Evolutionary conservation across 2,329 filamentous ascomycete species (phyloP), one percentile per base, ranked within the genome.

Genomic region (Penicillium verrucosum): DNA sequence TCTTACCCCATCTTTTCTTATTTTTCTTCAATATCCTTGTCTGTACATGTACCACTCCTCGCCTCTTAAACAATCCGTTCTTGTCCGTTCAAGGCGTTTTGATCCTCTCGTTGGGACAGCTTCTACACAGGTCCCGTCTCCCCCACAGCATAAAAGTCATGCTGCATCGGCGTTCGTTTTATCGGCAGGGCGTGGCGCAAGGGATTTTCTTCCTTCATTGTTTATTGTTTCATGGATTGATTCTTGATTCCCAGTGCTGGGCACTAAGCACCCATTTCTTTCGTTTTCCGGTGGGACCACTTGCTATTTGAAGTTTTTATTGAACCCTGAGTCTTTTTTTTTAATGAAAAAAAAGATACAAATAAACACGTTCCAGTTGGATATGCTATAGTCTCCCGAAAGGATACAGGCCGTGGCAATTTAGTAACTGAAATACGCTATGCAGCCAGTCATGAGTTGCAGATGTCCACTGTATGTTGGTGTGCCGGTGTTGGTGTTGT

Each of bases 141-240:
- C 29, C 23, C 11, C 21, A 44, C 43, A 42, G 53, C 53, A 41
- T 58, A 23, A 29, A 38, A 44, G 23, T 45, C 41, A 56, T 50
- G 44, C 45, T 54, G 51, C 44, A 51, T 51, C 51, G 61, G 63
- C 58, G 60, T 64, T 65, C 59, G 57, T 63, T 61, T 54, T 51
- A 51, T 29, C 16, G 54, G 48, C 32, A 56, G 51, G 51, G n/a
- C 54, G 40, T 55, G 56, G 54, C 50, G 50, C 54, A 48, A 25
- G 36, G 34, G 51, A 25, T 36, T 50, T 40, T 14, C n/a, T 46
- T 11, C 6, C 2, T n/a, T n/a, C 34, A 18, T 46, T 30, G n/a
- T 23, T 45, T 21, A 14, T 32, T 42, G 29, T 37, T 36, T 25
- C 21, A 21, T 41, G 23, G n/a, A 45, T 23, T 45, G 3, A 32